Evolutionary conservation across 768 basidiomycete genomes (phyloP), one percentile per base, ranked within the genome.

Genomic region (Mycena latifolia): DNA sequence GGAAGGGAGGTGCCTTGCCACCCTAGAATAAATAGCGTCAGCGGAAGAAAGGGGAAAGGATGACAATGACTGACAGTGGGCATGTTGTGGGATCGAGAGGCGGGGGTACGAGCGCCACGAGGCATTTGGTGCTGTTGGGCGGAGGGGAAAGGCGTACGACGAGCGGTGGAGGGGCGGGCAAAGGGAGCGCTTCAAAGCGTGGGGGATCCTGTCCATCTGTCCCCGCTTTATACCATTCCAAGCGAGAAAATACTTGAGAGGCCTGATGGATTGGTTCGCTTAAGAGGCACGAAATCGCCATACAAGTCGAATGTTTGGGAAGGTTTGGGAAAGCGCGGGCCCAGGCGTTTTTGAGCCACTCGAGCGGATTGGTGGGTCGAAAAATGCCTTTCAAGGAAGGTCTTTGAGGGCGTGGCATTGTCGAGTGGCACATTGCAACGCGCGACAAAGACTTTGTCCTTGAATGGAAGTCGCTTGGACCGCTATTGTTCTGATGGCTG

Each of bases 311-410:
- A 35, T 66, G 65, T 66, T 66, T 65, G 51, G 24, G 43, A 28
- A 46, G 27, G 55, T 59, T 65, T 65, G 63, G 52, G 46, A 47
- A 51, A 55, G 11, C 39, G 29, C 4, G 14, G 65, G 65, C 20
- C 65, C 65, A 43, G 55, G 65, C 65, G 65, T 46, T n/a, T 28
- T 56, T 60, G 52, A 60, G 65, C 65, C 63, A 65, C 56, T 65
- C 51, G 63, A 54, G 50, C 27, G 46, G 57, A 66, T 66, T 66
- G 65, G 58, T 60, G 0, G 52, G 33, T 17, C 7, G 28, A 47
- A 46, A 66, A 61, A 9, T 10, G 24, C 65, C 65, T 33, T 61
- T 56, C 33, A 46, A 41, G 65, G 65, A 56, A 66, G 55, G 54
- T 66, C 35, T 57, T 46, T 5, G 15, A 1, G 25, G 2, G 46